Evolutionary conservation across 2,329 filamentous ascomycete genomes (phyloP), one percentile per base, ranked within the genome.

Genomic region (Botryotinia narcissicola): DNA sequence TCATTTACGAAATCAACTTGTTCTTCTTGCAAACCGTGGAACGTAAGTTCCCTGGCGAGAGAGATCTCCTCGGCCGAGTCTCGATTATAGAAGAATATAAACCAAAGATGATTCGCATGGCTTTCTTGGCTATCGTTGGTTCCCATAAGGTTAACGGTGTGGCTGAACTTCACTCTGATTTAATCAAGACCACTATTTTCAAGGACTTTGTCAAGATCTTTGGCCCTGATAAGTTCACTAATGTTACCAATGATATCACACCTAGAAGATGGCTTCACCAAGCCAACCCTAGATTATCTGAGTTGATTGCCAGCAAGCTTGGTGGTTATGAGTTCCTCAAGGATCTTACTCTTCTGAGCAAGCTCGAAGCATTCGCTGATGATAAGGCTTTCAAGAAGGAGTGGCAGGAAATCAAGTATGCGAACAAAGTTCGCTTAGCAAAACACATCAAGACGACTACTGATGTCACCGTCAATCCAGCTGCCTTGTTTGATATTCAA

Each of bases 101-200:
- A 82, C 93, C 95, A 61, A 97, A 98, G 89, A 97, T 98, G 93
- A 91, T 99, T 75, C 92, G 95, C 82, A 99, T 99, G 96, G 96
- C 96, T 3, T 96, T 89, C 83, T 86, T 99, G 70, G 96, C 96
- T 76, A 92, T 98, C 81, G 94, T 99, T 79, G 96, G 96, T 66
- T 98, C 96, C 51, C 96, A 98, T 89, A 99, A 98, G 86, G 95
- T 99, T 85, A 99, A 99, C 78, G 96, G 96, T 82, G 96, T 99
- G 51, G 96, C 96, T 48, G 96, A 99, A 84, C 85, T 99, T 77
- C 96, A 99, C 84, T 99, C 96, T 0, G 96, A 99, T 81, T 87
- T 99, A 74, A 97, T 99, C 86, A 96, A 96, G 86, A 97, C 95
- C 0, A 99, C 96, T n/a, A 97, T 99, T 78, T 98, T 99, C 90